A percentile compares a stretch with the other conserved stretches of the same genome.
Evolutionary conservation across 2,329 filamentous ascomycete genomes (phyloP).

Genomic region (Fusarium cicatricum): DNA sequence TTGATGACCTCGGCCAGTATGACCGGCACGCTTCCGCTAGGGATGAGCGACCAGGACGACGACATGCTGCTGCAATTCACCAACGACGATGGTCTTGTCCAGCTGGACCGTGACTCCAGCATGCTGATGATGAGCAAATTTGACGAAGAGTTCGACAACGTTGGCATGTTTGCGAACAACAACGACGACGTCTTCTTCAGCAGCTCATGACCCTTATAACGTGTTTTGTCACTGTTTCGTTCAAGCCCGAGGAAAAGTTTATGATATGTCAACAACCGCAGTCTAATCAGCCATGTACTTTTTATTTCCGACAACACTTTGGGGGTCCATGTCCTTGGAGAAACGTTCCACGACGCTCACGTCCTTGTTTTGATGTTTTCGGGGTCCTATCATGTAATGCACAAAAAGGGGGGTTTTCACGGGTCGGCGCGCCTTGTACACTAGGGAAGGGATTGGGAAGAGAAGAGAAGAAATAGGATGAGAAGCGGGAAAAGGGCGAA

Average conservation of each 20-base stretch:
- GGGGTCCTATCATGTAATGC: slow-evolving; percentile 9
- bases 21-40: slow-evolving; percentile 45
- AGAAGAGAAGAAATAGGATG: not conserved
- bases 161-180: slow-evolving; percentile 60
- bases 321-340: slow-evolving; percentile 12
- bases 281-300: slow-evolving; percentile 28
- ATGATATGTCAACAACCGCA: slow-evolving; percentile 11
- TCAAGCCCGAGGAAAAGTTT: slow-evolving; percentile 17
- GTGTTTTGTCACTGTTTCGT: slow-evolving; percentile 4
- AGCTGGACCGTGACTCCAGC: slow-evolving; percentile 55
- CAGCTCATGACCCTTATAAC: slow-evolving; percentile 37
- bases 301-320: slow-evolving; percentile 10
- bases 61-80: slow-evolving; percentile 56
- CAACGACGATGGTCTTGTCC: slow-evolving; percentile 53
- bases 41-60: slow-evolving; percentile 52
- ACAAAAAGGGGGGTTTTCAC: slow-evolving; percentile 12
- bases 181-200: slow-evolving; percentile 63
- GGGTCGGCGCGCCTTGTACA: slow-evolving; percentile 16
- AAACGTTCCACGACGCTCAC: slow-evolving; percentile 36
- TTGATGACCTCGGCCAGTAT: slow-evolving; percentile 47
- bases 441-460: not conserved
- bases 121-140: slow-evolving; percentile 63
- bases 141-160: slow-evolving; percentile 61
- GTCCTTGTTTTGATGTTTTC: slow-evolving; percentile 30
- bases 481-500: slow-evolving; percentile 1